Evolutionary conservation across 257 asterid species (phyloP).

Genomic region (Handroanthus guayacan): DNA sequence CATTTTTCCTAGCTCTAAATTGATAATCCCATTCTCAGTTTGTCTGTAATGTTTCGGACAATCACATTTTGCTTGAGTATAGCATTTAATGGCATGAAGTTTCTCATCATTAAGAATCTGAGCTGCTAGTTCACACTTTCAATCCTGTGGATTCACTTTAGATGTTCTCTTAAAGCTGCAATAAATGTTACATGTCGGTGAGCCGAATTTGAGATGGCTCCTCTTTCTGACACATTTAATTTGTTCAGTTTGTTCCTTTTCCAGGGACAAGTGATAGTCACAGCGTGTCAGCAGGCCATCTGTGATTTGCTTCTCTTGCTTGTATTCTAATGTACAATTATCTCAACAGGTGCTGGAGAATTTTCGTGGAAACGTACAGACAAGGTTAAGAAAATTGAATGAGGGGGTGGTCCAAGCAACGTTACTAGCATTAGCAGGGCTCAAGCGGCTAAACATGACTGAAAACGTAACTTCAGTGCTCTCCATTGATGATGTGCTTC

Average conservation of each 20-base stretch:
- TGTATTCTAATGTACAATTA: slow-evolving; percentile 16
- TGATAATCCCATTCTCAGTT: background rate
- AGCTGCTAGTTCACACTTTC: background rate
- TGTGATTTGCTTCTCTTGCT: slow-evolving; percentile 12
- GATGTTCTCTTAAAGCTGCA: background rate
- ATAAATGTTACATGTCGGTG: background rate
- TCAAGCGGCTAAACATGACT: slow-evolving; percentile 87
- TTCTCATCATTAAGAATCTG: background rate
- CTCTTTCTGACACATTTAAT: background rate
- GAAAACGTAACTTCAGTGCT: slow-evolving; percentile 74
- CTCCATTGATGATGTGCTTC: slow-evolving; percentile 95
- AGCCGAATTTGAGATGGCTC: background rate
- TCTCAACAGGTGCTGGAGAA: slow-evolving; percentile 80
- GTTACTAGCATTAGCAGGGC: slow-evolving; percentile 87
- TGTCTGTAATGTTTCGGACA: background rate
- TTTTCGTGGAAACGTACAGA: slow-evolving; percentile 94
- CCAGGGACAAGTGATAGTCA: background rate
- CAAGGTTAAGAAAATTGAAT: slow-evolving; percentile 78
- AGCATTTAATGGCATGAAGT: background rate
- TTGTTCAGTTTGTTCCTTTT: background rate
- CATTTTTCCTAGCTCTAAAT: background rate
- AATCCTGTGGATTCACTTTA: background rate
- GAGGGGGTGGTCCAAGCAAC: slow-evolving; percentile 98
- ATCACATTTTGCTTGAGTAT: background rate
- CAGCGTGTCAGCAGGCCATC: background rate